A percentile compares a stretch with the other conserved stretches of the same genome.
phyloP scores from a whole-genome alignment of 352 stramenopile species.

The Pythium plurisporium region DNA sequence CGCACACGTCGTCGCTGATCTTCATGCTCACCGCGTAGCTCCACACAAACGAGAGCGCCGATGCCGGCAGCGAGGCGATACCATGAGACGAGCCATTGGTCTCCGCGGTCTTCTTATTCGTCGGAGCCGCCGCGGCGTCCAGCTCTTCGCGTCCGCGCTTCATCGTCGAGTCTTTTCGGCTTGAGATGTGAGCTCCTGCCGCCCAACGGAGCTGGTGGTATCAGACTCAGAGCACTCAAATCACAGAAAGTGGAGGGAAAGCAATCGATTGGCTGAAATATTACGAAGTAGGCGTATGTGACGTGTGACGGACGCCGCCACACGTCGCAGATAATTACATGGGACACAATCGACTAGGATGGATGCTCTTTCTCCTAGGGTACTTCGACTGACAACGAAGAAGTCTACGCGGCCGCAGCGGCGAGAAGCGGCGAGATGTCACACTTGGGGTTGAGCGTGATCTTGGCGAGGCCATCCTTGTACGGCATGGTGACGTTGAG shows the following conservation, averaged over 20 bases:
- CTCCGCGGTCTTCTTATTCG: background rate
- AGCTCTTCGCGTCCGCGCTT: constrained; percentile 9
- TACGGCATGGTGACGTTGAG: constrained; percentile 34
- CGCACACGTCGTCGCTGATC: constrained; percentile 11
- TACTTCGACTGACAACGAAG: no score
- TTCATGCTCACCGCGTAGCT: constrained; percentile 13
- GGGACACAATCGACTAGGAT: no score
- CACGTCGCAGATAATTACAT: background rate
- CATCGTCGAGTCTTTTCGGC: constrained; percentile 1
- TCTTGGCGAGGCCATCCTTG: constrained; percentile 15
- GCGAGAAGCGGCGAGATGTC: constrained; percentile 15
- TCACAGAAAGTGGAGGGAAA: background rate
- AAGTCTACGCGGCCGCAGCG: background rate
- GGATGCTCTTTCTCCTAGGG: no score
- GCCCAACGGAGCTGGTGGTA: background rate
- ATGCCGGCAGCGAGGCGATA: constrained; percentile 6
- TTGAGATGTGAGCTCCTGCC: background rate
- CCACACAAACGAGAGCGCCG: constrained; percentile 10
- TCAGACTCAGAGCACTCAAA: background rate
- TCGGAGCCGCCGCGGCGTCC: background rate
- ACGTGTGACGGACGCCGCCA: background rate
- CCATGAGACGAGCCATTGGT: background rate
- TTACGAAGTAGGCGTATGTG: background rate
- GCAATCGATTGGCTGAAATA: background rate
- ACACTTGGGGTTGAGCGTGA: constrained; percentile 24